These are phyloP conservation scores for Hanseniaspora valbyensis DNA, from an alignment of 805 yeast genomes.

Conservation along the genomic window DNA sequence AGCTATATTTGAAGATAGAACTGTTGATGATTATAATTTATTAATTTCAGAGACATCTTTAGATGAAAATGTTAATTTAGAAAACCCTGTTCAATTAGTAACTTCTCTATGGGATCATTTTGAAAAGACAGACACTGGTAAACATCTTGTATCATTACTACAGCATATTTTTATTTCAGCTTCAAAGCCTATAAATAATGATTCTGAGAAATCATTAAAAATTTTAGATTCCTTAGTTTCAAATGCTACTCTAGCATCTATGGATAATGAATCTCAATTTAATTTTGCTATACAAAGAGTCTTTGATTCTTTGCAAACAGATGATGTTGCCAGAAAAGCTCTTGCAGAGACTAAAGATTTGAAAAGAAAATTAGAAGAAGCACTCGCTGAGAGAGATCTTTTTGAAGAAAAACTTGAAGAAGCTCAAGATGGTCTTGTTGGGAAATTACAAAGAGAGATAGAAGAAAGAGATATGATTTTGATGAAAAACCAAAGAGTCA, in stretches of 20 bases:
- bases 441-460: slow-evolving; percentile 53
- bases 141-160: slow-evolving; percentile 38
- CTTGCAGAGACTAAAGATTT: slow-evolving; percentile 48
- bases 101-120: slow-evolving; percentile 40
- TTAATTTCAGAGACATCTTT: slow-evolving; percentile 22
- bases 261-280: slow-evolving; percentile 51
- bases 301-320: slow-evolving; percentile 68
- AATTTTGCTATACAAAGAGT: slow-evolving; percentile 73
- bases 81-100: slow-evolving; percentile 58
- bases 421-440: slow-evolving; percentile 75
- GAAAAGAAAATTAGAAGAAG: slow-evolving; percentile 39
- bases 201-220: slow-evolving; percentile 31
- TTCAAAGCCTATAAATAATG: slow-evolving; percentile 21
- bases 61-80: slow-evolving; percentile 34
- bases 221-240: slow-evolving; percentile 63
- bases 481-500: slow-evolving; percentile 50
- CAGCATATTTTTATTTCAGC: slow-evolving; percentile 29
- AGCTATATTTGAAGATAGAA: slow-evolving; percentile 44
- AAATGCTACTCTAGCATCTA: slow-evolving; percentile 44
- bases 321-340: slow-evolving; percentile 78
- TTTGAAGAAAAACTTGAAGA: slow-evolving; percentile 54
- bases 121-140: slow-evolving; percentile 45
- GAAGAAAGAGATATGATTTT: slow-evolving; percentile 60
- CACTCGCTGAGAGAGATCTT: slow-evolving; percentile 47
- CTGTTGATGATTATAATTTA: slow-evolving; percentile 28